phyloP scores from a whole-genome alignment of 768 basidiomycete genomes.

The Suillus brevipes region DNA sequence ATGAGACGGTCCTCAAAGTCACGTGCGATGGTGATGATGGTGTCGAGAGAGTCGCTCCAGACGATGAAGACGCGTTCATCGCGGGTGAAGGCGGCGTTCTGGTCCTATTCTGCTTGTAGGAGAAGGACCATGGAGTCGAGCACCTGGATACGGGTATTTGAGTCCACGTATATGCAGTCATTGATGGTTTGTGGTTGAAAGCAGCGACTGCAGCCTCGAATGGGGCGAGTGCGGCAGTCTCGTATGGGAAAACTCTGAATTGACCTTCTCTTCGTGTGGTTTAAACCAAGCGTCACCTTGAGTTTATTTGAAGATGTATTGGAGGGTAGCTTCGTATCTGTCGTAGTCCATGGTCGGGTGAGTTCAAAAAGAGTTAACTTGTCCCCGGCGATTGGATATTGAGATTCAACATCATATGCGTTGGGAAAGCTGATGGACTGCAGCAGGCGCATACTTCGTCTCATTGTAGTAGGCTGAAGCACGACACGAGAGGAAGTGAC shows the following conservation, averaged over 20 bases:
- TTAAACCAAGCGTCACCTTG: slow-evolving; percentile 55
- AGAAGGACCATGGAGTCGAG: slow-evolving; percentile 77
- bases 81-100: slow-evolving; percentile 68
- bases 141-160: slow-evolving; percentile 76
- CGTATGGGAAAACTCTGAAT: slow-evolving; percentile 58
- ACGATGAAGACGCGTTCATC: slow-evolving; percentile 84
- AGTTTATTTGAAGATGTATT: slow-evolving; percentile 33
- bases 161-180: slow-evolving; percentile 46
- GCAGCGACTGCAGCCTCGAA: slow-evolving; percentile 55
- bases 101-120: slow-evolving; percentile 47
- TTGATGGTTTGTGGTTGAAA: slow-evolving; percentile 40
- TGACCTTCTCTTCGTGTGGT: slow-evolving; percentile 48
- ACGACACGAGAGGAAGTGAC: no score
- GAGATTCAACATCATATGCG: no score
- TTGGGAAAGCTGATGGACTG: no score
- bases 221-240: slow-evolving; percentile 50
- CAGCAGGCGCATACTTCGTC: no score
- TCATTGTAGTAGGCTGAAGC: no score
- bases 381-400: no score
- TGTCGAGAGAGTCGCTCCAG: slow-evolving; percentile 83
- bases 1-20: slow-evolving; percentile 62
- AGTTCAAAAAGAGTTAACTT: background rate
- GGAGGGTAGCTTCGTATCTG: slow-evolving; percentile 33
- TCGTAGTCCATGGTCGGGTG: slow-evolving; percentile 32
- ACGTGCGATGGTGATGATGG: slow-evolving; percentile 54